A percentile compares a stretch with the other conserved stretches of the same genome.
These are phyloP conservation scores for Cucurbita ficifolia DNA, from an alignment of 306 rosid species.

Conservation along the genomic window DNA sequence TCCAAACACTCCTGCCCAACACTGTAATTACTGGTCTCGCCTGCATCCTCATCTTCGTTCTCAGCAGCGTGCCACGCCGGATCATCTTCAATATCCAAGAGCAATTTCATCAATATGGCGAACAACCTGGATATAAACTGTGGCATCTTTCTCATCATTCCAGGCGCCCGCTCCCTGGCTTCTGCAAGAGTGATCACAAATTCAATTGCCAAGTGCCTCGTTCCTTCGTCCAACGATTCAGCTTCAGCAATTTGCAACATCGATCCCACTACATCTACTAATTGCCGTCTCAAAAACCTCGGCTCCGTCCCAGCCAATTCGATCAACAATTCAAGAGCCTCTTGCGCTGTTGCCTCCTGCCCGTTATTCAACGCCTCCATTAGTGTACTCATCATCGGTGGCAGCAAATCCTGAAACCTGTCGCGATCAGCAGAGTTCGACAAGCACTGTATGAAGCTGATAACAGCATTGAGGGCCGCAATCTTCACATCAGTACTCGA, in stretches of 20 bases:
- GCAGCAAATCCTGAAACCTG: constrained; percentile 82
- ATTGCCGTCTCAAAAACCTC: constrained; percentile 68
- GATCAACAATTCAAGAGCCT: constrained; percentile 75
- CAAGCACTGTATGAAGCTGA: constrained; percentile 81
- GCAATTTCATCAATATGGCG: constrained; percentile 74
- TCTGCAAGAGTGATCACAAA: constrained; percentile 86
- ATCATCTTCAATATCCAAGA: constrained; percentile 76
- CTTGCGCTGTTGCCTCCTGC: constrained; percentile 88
- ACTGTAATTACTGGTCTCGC: constrained; percentile 75
- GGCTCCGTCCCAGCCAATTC: constrained; percentile 91
- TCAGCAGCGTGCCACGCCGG: constrained; percentile 80
- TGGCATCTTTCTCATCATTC: constrained; percentile 96
- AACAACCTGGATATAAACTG: constrained; percentile 82
- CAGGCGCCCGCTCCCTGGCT: constrained; percentile 92
- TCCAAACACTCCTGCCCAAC: constrained; percentile 98
- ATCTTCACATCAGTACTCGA: constrained; percentile 58
- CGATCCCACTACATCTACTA: constrained; percentile 74
- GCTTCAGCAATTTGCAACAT: constrained; percentile 96
- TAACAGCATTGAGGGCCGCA: constrained; percentile 80
- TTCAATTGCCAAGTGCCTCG: constrained; percentile 86
- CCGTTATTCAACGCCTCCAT: constrained; percentile 75
- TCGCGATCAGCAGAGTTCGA: constrained; percentile 65
- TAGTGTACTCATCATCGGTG: constrained; percentile 80
- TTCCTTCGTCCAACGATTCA: constrained; percentile 70
- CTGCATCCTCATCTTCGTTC: constrained; percentile 76